Evolutionary conservation across 2,329 filamentous ascomycete species (phyloP).

Genomic region (Aphanocladium album): DNA sequence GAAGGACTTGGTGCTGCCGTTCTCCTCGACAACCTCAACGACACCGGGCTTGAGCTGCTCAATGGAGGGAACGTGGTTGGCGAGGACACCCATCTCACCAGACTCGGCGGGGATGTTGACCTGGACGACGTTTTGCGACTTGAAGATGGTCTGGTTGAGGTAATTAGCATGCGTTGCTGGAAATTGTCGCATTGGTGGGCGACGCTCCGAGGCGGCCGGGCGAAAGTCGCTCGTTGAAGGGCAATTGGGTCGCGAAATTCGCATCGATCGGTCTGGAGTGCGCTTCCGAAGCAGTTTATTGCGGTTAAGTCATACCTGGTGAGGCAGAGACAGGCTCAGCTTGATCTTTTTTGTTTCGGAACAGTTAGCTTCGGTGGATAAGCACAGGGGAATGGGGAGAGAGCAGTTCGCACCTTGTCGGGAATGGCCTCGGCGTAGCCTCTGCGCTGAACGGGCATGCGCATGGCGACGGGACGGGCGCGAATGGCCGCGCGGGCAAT

Average conservation of each 20-base stretch:
- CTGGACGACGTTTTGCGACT: constrained; percentile 72
- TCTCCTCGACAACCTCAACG: constrained; percentile 93
- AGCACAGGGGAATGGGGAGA: constrained; percentile 20
- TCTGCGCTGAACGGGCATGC: constrained; percentile 75
- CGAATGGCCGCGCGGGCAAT: constrained; percentile 85
- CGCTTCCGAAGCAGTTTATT: not conserved
- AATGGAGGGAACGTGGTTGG: constrained; percentile 97
- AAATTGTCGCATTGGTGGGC: constrained; percentile 12
- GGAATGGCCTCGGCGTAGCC: constrained; percentile 83
- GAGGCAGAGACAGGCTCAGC: constrained; percentile 94
- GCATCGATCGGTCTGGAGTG: constrained; percentile 15
- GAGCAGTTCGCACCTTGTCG: constrained; percentile 58
- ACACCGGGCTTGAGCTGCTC: constrained; percentile 98
- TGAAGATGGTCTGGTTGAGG: constrained; percentile 63
- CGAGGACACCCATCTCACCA: constrained; percentile 98
- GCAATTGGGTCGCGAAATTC: constrained; percentile 25
- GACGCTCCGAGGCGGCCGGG: constrained; percentile 12
- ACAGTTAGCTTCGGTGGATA: constrained; percentile 20
- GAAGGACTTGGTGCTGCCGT: constrained; percentile 86
- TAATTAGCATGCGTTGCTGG: constrained; percentile 38
- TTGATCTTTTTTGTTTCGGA: constrained; percentile 71
- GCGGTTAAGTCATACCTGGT: constrained; percentile 70
- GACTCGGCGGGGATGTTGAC: constrained; percentile 98
- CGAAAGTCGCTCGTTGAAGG: constrained; percentile 9
- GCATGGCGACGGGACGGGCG: constrained; percentile 71